Evolutionary conservation across 208 protist genomes (phyloP), one percentile per base, ranked within the genome.

Genomic region (Wallacemonas sp.): DNA sequence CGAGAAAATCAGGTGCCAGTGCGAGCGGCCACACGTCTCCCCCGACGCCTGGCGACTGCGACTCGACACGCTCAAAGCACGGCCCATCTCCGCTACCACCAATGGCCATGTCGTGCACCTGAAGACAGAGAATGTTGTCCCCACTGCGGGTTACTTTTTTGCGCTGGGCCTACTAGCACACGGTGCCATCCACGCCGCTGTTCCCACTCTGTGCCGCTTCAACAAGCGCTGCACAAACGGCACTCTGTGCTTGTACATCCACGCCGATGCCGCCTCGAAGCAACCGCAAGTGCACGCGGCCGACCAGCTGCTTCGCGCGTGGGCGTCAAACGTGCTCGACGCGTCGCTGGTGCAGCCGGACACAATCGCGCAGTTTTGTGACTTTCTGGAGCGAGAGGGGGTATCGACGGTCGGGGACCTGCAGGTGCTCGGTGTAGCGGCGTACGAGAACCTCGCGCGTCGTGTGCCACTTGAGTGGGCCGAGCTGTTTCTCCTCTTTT

Each of bases 81-180:
- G 42, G 12, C 42, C 41, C n/a, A 19, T 54, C 17, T 78, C 65
- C 26, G 58, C 65, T 36, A 73, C 39, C 46, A 61, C 68, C 27
- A 62, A 52, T 21, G 71, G 76, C 27, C 70, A 78, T 21, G 69
- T 85, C 61, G 68, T 71, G 2, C 71, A 72, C 24, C 33, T 89
- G 22, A 21, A 41, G 37, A 55, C 58, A 13, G 64, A 64, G 5
- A 66, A 89, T 9, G 80, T 93, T 34, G 12, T 44, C 33, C 81
- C 83, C 0, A 95, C 86, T 0, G 89, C 89, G 3, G 89, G 89
- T 2, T 92, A 88, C 71, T 89, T 82, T 61, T 87, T 91, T 42
- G 69, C 80, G 1, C 74, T 87, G 50, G 89, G 82, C 13, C 64
- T 95, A 10, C 68, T 83, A 50, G 52, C 77, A 17, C 67, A 80